phyloP scores from a whole-genome alignment of 2,329 filamentous ascomycete genomes.

The Aspergillus pseudotamarii region DNA sequence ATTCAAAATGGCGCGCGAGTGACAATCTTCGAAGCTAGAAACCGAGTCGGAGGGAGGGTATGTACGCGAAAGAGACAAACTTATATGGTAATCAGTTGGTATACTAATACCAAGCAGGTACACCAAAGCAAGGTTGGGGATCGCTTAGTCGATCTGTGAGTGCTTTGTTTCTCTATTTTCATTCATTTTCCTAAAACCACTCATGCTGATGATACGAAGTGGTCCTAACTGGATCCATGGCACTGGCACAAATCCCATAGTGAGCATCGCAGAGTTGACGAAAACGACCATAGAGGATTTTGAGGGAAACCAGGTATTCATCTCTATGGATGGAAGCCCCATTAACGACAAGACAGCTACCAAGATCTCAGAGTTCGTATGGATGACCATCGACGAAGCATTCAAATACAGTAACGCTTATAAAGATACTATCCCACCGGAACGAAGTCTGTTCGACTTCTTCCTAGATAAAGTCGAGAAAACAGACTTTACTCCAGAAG shows the following conservation, averaged over 20 bases:
- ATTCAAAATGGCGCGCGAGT: constrained; percentile 58
- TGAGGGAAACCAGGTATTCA: constrained; percentile 54
- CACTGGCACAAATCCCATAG: constrained; percentile 61
- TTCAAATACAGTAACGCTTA: constrained; percentile 62
- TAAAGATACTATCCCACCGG: constrained; percentile 52
- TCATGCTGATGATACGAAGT: constrained; percentile 37
- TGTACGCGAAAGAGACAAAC: constrained; percentile 16
- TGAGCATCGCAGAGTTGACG: constrained; percentile 57
- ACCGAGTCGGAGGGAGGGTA: constrained; percentile 62
- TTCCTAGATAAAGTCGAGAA: constrained; percentile 54
- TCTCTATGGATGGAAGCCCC: constrained; percentile 50
- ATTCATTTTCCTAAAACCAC: no score
- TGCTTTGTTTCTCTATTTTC: no score
- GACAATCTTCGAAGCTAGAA: constrained; percentile 62
- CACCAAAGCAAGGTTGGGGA: constrained; percentile 52
- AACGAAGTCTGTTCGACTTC: constrained; percentile 60
- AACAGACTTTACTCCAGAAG: constrained; percentile 40
- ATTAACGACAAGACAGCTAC: constrained; percentile 38
- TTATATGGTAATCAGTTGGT: background rate
- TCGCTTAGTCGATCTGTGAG: constrained; percentile 61
- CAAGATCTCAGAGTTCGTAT: constrained; percentile 51
- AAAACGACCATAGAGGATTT: constrained; percentile 54
- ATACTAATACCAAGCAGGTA: constrained; percentile 41
- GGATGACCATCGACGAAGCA: constrained; percentile 61
- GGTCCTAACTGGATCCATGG: constrained; percentile 70